Evolutionary conservation across 805 yeast species (phyloP).

Genomic region (Saccharomycopsis capsularis): DNA sequence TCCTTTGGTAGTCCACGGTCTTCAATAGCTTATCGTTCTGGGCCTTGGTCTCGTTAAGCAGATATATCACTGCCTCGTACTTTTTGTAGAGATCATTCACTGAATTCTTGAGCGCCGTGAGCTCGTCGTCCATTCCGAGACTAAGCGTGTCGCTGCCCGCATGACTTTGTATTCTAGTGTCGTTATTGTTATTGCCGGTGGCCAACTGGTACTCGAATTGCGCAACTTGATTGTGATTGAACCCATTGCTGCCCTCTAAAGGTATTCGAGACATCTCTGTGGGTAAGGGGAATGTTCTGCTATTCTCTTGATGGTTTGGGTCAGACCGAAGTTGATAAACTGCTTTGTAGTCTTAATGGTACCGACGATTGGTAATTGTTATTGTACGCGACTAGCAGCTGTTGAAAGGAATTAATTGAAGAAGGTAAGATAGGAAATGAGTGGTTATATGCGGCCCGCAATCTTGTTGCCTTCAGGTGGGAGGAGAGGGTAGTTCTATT

Average conservation of each 20-base stretch:
- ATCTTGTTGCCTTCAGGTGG: too few species aligned
- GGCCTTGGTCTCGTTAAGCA: conserved; percentile 1
- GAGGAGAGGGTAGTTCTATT: too few species aligned
- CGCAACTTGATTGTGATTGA: neutral
- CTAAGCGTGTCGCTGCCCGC: neutral
- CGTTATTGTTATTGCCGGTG: neutral
- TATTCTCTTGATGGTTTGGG: too few species aligned
- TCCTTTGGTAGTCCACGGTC: conserved; percentile 5
- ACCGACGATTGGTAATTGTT: too few species aligned
- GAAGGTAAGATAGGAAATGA: too few species aligned
- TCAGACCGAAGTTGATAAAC: too few species aligned
- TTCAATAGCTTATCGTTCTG: conserved; percentile 4
- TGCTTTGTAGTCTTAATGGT: too few species aligned
- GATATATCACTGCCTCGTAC: conserved; percentile 2
- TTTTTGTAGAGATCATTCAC: conserved; percentile 6
- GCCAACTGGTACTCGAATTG: conserved; percentile 3
- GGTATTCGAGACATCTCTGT: conserved; percentile 2
- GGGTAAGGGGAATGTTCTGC: too few species aligned
- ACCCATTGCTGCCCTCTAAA: neutral
- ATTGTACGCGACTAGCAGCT: too few species aligned
- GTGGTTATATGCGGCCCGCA: too few species aligned
- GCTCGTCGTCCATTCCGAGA: conserved; percentile 5
- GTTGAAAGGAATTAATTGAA: too few species aligned
- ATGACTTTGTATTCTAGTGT: neutral
- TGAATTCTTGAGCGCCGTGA: neutral